Conservation (phyloP, 139 green algal species). For the Dunaliella sp. region DNA sequence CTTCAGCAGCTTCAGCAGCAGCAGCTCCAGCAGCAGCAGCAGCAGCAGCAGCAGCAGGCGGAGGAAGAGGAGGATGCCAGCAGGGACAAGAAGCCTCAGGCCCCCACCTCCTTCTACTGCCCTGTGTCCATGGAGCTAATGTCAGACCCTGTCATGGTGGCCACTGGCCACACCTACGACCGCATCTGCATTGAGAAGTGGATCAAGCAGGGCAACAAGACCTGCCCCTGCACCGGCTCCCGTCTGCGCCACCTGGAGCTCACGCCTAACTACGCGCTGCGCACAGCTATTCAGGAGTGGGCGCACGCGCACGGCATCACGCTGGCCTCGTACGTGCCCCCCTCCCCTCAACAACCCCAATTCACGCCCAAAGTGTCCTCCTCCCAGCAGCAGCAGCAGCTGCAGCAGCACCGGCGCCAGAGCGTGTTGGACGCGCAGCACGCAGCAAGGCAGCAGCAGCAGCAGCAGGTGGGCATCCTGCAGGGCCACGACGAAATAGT, state of each 20-base stretch:
- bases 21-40: background rate
- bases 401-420: background rate
- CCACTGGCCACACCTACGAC: slow-evolving; percentile 94
- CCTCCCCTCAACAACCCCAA: background rate
- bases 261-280: slow-evolving; percentile 87
- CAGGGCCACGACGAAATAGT: slow-evolving; percentile 95
- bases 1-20: background rate
- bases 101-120: slow-evolving; percentile 72
- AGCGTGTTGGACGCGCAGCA: background rate
- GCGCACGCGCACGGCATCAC: slow-evolving; percentile 56
- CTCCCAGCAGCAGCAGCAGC: background rate
- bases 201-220: slow-evolving; percentile 83
- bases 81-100: background rate
- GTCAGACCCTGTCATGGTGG: slow-evolving; percentile 90
- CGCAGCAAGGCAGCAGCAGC: background rate
- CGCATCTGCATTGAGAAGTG: slow-evolving; percentile 85
- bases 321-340: slow-evolving; percentile 24
- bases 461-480: background rate
- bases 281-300: slow-evolving; percentile 89
- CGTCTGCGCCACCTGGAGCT: slow-evolving; percentile 87
- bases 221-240: slow-evolving; percentile 89
- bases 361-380: background rate
- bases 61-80: background rate
- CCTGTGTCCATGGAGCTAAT: slow-evolving; percentile 92
- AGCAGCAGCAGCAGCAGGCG: background rate